These are phyloP conservation scores for Thinopyrum obtusiflorum DNA, from an alignment of 202 grass and related monocot genomes.

Conservation along the genomic window DNA sequence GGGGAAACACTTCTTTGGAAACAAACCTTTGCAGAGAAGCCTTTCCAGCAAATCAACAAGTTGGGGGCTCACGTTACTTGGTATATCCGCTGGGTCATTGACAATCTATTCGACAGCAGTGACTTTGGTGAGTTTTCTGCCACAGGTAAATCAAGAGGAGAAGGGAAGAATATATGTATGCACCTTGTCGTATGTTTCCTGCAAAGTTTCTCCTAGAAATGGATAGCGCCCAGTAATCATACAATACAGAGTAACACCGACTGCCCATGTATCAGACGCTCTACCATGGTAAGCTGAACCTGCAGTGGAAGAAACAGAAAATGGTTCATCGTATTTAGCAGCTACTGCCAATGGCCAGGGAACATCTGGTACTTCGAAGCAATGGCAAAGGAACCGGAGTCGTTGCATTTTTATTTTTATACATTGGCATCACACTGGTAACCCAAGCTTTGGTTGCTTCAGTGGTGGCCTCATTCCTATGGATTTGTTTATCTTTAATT, in stretches of 20 bases:
- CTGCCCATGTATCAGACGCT: constrained; percentile 79
- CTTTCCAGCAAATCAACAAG: constrained; percentile 65
- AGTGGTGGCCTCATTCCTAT: neutral
- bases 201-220: constrained; percentile 83
- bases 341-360: neutral
- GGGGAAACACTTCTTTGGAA: neutral
- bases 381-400: constrained; percentile 15
- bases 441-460: neutral
- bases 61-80: constrained; percentile 55
- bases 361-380: neutral
- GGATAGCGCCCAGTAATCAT: constrained; percentile 84
- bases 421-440: neutral
- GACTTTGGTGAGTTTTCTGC: constrained; percentile 4
- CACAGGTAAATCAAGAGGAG: neutral
- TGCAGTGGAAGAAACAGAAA: constrained; percentile 17
- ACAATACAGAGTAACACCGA: constrained; percentile 90
- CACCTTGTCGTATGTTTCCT: constrained; percentile 91
- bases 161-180: neutral
- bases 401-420: neutral
- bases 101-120: constrained; percentile 47
- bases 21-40: constrained; percentile 85
- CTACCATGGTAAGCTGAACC: constrained; percentile 73
- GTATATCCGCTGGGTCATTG: constrained; percentile 56
- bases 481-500: neutral
- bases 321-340: constrained; percentile 13